Conservation (phyloP, 495 filamentous ascomycete genomes). For the Tuber calosporum region DNA sequence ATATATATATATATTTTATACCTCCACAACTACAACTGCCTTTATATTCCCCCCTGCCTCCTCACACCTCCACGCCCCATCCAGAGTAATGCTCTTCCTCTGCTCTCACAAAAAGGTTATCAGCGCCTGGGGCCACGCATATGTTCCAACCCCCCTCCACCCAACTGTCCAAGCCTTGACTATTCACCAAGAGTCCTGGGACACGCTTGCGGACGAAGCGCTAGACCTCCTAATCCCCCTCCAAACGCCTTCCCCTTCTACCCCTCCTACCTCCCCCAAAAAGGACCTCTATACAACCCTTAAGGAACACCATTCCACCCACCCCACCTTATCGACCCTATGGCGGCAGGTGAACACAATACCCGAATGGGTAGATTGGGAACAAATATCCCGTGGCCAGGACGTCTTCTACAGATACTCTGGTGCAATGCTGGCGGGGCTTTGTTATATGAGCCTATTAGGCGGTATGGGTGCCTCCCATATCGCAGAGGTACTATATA, state of each 20-base stretch:
- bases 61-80: not conserved
- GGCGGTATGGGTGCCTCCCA: slow-evolving; percentile 58
- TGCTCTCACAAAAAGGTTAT: not conserved
- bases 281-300: slow-evolving; percentile 60
- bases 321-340: slow-evolving; percentile 54
- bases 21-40: not conserved
- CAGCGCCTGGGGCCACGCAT: slow-evolving; percentile 60
- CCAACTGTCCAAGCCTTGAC: slow-evolving; percentile 54
- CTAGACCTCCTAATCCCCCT: slow-evolving; percentile 56
- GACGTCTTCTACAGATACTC: slow-evolving; percentile 64
- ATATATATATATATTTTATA: too few relatives aligned
- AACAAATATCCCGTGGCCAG: slow-evolving; percentile 64
- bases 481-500: slow-evolving; percentile 65
- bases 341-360: slow-evolving; percentile 64
- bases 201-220: slow-evolving; percentile 60
- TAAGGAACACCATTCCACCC: slow-evolving; percentile 50
- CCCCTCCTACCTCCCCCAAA: slow-evolving; percentile 9
- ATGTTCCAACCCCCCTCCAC: slow-evolving; percentile 64
- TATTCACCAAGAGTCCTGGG: slow-evolving; percentile 59
- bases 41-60: not conserved
- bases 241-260: slow-evolving; percentile 15
- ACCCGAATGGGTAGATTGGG: slow-evolving; percentile 76
- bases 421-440: slow-evolving; percentile 54
- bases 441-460: slow-evolving; percentile 60
- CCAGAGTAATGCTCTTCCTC: not conserved